Evolutionary conservation across 768 basidiomycete species (phyloP), one percentile per base, ranked within the genome.

Genomic region (Boletus rubescentipes): DNA sequence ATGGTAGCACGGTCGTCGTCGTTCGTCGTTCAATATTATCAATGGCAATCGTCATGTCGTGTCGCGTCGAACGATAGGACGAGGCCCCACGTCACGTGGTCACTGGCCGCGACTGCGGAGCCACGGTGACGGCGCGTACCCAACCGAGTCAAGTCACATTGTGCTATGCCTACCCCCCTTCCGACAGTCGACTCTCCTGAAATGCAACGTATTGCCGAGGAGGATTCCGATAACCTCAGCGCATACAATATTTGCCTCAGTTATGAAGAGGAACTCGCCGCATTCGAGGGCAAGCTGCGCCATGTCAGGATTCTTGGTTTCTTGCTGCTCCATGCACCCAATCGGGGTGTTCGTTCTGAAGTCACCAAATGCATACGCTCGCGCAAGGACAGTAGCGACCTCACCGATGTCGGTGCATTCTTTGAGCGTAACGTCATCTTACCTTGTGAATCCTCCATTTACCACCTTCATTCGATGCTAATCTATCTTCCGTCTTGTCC

Each of bases 261-360:
- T 16, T 31, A n/a, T 18, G 59, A 60, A 44, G 0, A 8, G 12
- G 16, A 54, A 5, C 15, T 43, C 6, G 14, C 39, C 14, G 4
- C 20, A 2, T 34, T 2, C 32, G 8, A 21, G 23, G 20, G 31
- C 18, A 40, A 46, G 31, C 31, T 48, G 32, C 37, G 49, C 40
- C 4, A 20, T n/a, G 46, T 54, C 32, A 34, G 49, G 32, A 51
- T 48, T 21, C 23, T 60, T 6, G 46, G 57, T 20, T 59, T 40
- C 38, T 38, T 59, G 10, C 18, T 60, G 15, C 49, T 54, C 9
- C n/a, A 51, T 38, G 42, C 49, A 11, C 59, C 37, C 23, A 34
- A 40, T 37, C 53, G 5, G 8, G 38, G 0, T n/a, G 46, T 54
- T 31, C 58, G 45, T 9, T 14, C 3, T 18, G 46, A 59, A 38